Conservation (phyloP, 1,139 yeast genomes). For the Suhomyces anneliseae region DNA sequence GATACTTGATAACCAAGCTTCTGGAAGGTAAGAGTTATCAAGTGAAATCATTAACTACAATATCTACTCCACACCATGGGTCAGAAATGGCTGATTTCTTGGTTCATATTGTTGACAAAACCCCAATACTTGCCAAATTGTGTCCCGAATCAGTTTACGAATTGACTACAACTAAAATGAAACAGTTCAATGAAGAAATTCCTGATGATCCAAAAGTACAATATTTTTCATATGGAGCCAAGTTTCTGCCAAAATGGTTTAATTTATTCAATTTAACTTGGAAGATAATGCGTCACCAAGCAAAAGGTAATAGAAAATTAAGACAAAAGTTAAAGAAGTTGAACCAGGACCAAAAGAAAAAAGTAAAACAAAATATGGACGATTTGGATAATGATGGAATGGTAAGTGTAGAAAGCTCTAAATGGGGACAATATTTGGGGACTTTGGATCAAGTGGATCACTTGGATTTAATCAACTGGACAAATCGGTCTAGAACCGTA, state of each 20-base stretch:
- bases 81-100: conserved; percentile 80
- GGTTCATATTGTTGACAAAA: conserved; percentile 26
- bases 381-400: conserved; percentile 71
- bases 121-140: conserved; percentile 17
- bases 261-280: conserved; percentile 65
- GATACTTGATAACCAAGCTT: conserved; percentile 67
- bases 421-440: conserved; percentile 84
- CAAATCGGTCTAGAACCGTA: conserved; percentile 48
- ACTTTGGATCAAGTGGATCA: conserved; percentile 81
- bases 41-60: conserved; percentile 74
- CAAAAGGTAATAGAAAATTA: neutral
- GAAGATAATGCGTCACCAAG: conserved; percentile 43
- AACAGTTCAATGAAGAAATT: conserved; percentile 52
- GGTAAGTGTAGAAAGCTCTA: conserved; percentile 74
- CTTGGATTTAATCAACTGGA: conserved; percentile 82
- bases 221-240: conserved; percentile 84
- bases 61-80: conserved; percentile 88
- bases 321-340: neutral
- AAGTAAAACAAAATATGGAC: conserved; percentile 16
- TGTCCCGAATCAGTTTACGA: conserved; percentile 55
- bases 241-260: conserved; percentile 60
- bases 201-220: conserved; percentile 59
- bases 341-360: neutral
- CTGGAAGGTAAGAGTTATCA: conserved; percentile 43
- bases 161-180: conserved; percentile 58